A percentile compares a stretch with the other conserved stretches of the same genome.
Conservation (phyloP, 768 basidiomycete genomes). For the Naematelia aurantialba region DNA sequence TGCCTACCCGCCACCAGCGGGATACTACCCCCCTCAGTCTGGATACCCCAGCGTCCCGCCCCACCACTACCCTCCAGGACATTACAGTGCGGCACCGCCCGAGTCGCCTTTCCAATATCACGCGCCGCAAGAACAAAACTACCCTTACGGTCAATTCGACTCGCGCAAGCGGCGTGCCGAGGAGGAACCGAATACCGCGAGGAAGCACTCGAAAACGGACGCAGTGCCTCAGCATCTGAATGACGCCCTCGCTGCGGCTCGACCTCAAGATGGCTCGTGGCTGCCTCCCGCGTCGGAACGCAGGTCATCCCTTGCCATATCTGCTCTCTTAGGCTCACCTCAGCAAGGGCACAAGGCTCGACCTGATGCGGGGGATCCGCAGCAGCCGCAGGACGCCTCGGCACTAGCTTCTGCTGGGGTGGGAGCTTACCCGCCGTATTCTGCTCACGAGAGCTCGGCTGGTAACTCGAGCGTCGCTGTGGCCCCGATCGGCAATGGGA, state of each 20-base stretch:
- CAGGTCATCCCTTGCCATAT: conserved; percentile 42
- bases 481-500: conserved; percentile 6
- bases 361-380: conserved; percentile 22
- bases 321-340: conserved; percentile 42
- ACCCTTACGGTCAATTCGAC: conserved; percentile 17
- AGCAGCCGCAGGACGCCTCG: not conserved
- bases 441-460: not conserved
- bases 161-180: conserved; percentile 30
- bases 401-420: not conserved
- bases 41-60: not conserved
- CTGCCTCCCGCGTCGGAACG: conserved; percentile 38
- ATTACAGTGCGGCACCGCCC: conserved; percentile 2
- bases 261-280: conserved; percentile 32
- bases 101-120: conserved; percentile 42
- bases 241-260: conserved; percentile 3
- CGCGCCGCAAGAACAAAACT: conserved; percentile 14
- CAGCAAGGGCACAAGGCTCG: conserved; percentile 32
- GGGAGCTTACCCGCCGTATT: not conserved
- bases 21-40: conserved; percentile 6
- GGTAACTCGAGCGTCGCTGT: not conserved
- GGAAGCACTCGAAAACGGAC: conserved; percentile 16
- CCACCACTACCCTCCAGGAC: not conserved
- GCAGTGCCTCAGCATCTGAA: conserved; percentile 10
- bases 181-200: conserved; percentile 13
- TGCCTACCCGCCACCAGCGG: conserved; percentile 8